Evolutionary conservation across 2,329 filamentous ascomycete species (phyloP).

Genomic region (Dryadomyces quercus-mongolicae): DNA sequence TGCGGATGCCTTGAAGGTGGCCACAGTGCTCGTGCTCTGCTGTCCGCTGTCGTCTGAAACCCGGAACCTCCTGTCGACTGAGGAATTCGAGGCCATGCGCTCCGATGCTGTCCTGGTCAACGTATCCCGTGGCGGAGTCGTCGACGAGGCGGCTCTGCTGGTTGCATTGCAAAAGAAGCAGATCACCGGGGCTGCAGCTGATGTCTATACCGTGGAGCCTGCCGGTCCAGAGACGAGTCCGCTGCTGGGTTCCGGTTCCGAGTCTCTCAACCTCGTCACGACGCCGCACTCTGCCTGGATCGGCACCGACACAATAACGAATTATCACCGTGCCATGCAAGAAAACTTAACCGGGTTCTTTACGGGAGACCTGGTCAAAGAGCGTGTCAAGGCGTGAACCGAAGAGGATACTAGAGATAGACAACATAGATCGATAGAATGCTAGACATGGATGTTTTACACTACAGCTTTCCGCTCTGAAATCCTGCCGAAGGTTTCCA

Average conservation of each 20-base stretch:
- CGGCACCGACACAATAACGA: conserved; percentile 8
- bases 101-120: conserved; percentile 19
- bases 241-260: conserved; percentile 1
- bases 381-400: conserved; percentile 4
- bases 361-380: not conserved
- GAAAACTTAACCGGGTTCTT: conserved; percentile 10
- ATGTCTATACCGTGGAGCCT: conserved; percentile 22
- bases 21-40: conserved; percentile 18
- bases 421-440: not conserved
- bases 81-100: conserved; percentile 11
- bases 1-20: conserved; percentile 15
- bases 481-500: conserved; percentile 1
- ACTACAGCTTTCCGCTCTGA: conserved; percentile 9
- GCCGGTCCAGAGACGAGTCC: conserved; percentile 11
- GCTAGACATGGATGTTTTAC: not conserved
- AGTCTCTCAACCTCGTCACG: conserved; percentile 7
- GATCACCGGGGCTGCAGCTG: conserved; percentile 20
- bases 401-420: not conserved
- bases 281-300: conserved; percentile 13
- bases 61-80: conserved; percentile 11
- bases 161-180: conserved; percentile 17
- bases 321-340: conserved; percentile 7
- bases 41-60: conserved; percentile 19
- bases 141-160: conserved; percentile 22
- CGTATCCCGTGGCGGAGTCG: conserved; percentile 20